These are phyloP conservation scores for Sordariomycetes sp. DNA, from an alignment of 2,329 filamentous ascomycete species.

Conservation along the genomic window DNA sequence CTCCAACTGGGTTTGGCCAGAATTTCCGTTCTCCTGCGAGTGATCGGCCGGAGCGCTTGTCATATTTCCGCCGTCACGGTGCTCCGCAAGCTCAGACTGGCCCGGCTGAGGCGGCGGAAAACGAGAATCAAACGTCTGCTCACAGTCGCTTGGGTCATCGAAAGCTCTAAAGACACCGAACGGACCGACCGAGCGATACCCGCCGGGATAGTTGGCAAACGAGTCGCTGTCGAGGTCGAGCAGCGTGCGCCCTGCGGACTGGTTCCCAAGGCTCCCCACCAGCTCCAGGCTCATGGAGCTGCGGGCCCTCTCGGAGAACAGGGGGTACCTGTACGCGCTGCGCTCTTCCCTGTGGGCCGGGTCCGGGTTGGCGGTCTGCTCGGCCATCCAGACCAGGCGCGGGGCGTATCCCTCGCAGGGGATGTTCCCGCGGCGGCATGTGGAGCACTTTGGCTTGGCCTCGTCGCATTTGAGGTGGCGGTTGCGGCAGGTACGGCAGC, in stretches of 20 bases:
- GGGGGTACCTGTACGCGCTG: constrained; percentile 25
- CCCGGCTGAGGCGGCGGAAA: background rate
- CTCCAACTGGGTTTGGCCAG: background rate
- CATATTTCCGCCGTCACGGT: background rate
- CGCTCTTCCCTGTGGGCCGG: background rate
- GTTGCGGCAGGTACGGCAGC: constrained; percentile 20
- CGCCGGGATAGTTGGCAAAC: background rate
- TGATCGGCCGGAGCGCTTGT: background rate
- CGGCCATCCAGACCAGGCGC: constrained; percentile 18
- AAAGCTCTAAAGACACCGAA: background rate
- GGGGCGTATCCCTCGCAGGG: constrained; percentile 28
- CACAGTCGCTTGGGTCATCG: background rate
- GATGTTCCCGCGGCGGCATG: constrained; percentile 22
- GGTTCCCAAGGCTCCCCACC: constrained; percentile 16
- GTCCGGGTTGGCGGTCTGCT: constrained; percentile 11
- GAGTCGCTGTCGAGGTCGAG: constrained; percentile 12
- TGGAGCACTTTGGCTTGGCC: constrained; percentile 23
- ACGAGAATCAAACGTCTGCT: background rate
- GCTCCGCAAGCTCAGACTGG: background rate
- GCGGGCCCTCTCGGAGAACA: constrained; percentile 26
- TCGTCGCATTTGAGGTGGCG: constrained; percentile 35
- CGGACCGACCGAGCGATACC: background rate
- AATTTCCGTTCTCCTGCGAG: background rate
- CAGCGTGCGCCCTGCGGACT: constrained; percentile 12
- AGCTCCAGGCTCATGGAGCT: constrained; percentile 21